These are phyloP conservation scores for Trichosporon coremiiforme DNA, from an alignment of 1,284 basidiomycete species.

Conservation along the genomic window DNA sequence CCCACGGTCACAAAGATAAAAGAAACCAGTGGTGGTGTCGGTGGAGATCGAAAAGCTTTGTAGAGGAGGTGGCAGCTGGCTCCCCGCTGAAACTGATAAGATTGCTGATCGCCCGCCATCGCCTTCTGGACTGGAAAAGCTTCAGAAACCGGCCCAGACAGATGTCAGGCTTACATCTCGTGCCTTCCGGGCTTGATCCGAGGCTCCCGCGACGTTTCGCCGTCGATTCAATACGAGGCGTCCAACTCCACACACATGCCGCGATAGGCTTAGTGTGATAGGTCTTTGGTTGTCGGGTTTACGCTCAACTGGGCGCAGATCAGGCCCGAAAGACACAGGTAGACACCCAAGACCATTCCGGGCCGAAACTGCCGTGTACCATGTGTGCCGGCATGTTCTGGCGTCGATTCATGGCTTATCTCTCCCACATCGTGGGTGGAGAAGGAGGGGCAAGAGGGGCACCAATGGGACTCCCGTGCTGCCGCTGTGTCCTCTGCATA, in stretches of 20 bases:
- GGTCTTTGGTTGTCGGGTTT: background rate
- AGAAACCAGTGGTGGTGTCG: background rate
- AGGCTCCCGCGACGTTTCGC: slow-evolving; percentile 1
- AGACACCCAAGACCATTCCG: too few relatives aligned
- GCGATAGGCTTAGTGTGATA: background rate
- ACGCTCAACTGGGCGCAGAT: background rate
- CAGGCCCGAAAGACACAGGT: background rate
- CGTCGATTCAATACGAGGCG: background rate
- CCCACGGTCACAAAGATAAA: too few relatives aligned
- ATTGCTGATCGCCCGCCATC: background rate
- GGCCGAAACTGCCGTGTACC: background rate
- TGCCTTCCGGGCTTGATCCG: background rate
- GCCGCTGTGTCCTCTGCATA: background rate
- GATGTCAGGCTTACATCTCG: background rate
- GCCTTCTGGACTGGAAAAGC: background rate
- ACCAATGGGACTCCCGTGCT: background rate
- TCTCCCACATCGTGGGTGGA: background rate
- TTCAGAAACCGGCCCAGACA: background rate
- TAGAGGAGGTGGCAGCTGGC: background rate
- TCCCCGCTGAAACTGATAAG: background rate
- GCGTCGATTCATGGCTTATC: background rate
- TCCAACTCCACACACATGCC: background rate
- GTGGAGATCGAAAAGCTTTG: background rate
- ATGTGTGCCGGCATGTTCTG: background rate
- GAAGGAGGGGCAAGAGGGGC: background rate